Base-by-base conservation (phyloP, 179 eudicot species). In the Camellia oleifera region DNA sequence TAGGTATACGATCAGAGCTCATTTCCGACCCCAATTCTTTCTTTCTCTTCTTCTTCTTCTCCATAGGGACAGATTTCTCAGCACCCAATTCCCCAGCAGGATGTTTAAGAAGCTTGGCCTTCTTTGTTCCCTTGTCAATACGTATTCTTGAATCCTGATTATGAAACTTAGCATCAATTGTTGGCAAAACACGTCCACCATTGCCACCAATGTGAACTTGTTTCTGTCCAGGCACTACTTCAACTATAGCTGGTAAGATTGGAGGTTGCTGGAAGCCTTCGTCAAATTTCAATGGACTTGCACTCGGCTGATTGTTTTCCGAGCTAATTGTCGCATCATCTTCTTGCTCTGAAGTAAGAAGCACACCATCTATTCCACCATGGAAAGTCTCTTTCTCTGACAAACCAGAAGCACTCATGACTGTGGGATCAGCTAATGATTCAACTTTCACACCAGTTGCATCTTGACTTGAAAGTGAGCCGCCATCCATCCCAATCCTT, bases 91-190 rank as follows among this genome's bases (percentile, higher is more conserved):
- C 92, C 71, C 82, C 91, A 32, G 64, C 84, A 44, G 82, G 86
- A 61, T 85, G 88, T 86, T 93, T 91, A 14, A 68, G 78, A 64
- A 84, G 79, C 83, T 91, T 92, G 72, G 77, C 85, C 85, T 89
- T 93, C 82, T 85, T 84, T 60, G 74, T 75, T 72, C 82, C 81
- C 3, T 44, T 9, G n/a, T 32, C 70, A 11, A 18, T 12, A 61
- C 8, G 45, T 44, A 23, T 26, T 76, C 69, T 76, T 62, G 69
- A 50, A 20, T 61, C 78, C 58, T 18, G 69, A 45, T 58, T 57
- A 18, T 42, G 32, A 57, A 42, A n/a, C 67, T 42, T 75, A 10
- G 32, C 53, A 42, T 60, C 77, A 75, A n/a, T 60, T 18, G 20
- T 7, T 40, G 4, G 53, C n/a, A 40, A 40, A 75, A 15, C 53